phyloP scores from a whole-genome alignment of 139 green algal genomes.

The Asterochloris erici region DNA sequence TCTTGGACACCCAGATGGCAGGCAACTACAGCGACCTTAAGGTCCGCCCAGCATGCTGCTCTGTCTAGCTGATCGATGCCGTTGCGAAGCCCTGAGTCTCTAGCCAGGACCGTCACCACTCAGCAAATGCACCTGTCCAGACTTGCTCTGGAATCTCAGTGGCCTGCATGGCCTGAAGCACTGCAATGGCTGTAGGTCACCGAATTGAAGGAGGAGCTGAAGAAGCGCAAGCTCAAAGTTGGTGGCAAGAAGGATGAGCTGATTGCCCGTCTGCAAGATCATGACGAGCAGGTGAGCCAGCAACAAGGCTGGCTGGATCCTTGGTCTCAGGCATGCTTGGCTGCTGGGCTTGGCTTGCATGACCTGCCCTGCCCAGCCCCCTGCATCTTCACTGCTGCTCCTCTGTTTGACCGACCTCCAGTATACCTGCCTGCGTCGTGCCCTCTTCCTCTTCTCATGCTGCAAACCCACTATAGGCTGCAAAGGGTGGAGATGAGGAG shows the following conservation, averaged over 20 bases:
- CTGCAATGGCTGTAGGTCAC: slow-evolving; percentile 14
- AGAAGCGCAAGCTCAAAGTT: slow-evolving; percentile 29
- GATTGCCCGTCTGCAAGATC: slow-evolving; percentile 25
- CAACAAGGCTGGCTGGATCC: neutral
- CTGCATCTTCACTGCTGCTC: neutral
- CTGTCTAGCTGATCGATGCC: too few species aligned
- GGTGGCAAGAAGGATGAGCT: slow-evolving; percentile 43
- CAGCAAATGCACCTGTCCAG: neutral
- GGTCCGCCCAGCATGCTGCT: too few species aligned
- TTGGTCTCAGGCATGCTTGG: neutral
- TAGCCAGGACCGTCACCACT: too few species aligned
- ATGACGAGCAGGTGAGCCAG: slow-evolving; percentile 6
- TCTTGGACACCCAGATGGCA: too few species aligned
- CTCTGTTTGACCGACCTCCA: neutral
- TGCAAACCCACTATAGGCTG: too few species aligned
- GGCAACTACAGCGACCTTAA: too few species aligned
- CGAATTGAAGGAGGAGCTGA: slow-evolving; percentile 50
- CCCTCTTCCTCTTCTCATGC: too few species aligned
- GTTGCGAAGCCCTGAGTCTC: too few species aligned
- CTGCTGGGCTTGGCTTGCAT: neutral
- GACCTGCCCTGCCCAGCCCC: neutral
- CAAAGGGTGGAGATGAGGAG: too few species aligned
- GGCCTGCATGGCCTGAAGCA: neutral
- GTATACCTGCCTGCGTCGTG: neutral
- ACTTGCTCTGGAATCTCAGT: too few species aligned